Evolutionary conservation across 192 early-diverging fungal species (phyloP).

Genomic region (Coemansia sp.): DNA sequence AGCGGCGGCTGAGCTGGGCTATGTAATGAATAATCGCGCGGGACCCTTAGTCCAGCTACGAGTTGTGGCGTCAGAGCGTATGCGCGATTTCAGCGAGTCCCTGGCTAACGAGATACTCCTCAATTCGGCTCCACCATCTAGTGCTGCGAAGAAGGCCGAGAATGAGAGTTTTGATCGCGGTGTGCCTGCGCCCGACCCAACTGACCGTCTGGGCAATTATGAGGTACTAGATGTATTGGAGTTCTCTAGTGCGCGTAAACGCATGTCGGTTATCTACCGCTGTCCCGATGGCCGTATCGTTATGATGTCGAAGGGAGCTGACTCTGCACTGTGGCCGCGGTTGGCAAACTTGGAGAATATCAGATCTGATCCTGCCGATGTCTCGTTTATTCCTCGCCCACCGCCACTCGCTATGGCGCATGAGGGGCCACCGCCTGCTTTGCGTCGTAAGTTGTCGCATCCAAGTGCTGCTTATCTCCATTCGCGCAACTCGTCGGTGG

Average conservation of each 20-base stretch:
- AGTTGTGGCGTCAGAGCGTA: constrained; percentile 50
- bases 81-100: constrained; percentile 45
- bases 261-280: constrained; percentile 82
- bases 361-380: constrained; percentile 22
- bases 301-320: constrained; percentile 89
- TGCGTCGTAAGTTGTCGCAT: constrained; percentile 40
- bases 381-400: constrained; percentile 36
- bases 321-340: constrained; percentile 80
- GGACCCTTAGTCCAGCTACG: constrained; percentile 55
- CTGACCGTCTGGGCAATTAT: constrained; percentile 47
- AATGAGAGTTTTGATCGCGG: constrained; percentile 59
- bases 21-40: constrained; percentile 63
- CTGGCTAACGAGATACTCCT: neutral
- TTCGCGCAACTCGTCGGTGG: constrained; percentile 46
- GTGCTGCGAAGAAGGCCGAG: constrained; percentile 3
- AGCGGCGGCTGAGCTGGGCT: constrained; percentile 77
- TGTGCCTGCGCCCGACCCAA: constrained; percentile 43
- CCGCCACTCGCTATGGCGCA: neutral
- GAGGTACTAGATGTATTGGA: constrained; percentile 77
- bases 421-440: neutral
- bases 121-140: neutral
- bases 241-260: constrained; percentile 84
- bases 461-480: constrained; percentile 51
- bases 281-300: constrained; percentile 74
- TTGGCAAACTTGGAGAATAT: constrained; percentile 33